Conservation (phyloP, 1,139 yeast genomes). For the Hemisphaericaspora xylofermentans region DNA sequence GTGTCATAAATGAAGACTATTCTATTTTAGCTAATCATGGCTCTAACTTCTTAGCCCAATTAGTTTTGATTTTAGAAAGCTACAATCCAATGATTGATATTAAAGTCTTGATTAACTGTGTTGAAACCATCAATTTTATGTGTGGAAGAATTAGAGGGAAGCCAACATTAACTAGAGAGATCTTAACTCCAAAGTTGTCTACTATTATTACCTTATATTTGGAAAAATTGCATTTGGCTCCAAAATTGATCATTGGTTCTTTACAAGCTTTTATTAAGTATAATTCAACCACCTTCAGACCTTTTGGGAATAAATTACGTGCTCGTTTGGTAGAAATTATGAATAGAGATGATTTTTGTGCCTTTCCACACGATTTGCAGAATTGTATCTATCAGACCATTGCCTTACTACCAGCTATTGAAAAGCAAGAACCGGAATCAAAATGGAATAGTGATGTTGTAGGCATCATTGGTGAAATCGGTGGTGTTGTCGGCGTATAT, state of each 20-base stretch:
- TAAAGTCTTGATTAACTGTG: constrained; percentile 47
- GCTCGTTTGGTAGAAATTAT: constrained; percentile 41
- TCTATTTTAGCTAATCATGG: constrained; percentile 61
- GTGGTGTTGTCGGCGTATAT: constrained; percentile 53
- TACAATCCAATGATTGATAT: constrained; percentile 41
- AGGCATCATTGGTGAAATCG: constrained; percentile 44
- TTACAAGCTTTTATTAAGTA: constrained; percentile 49
- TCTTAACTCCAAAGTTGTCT: constrained; percentile 77
- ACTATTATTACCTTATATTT: constrained; percentile 57
- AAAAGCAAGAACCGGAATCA: constrained; percentile 50
- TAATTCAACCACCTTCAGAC: constrained; percentile 81
- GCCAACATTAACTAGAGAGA: constrained; percentile 80
- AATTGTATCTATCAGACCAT: constrained; percentile 46
- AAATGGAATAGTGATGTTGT: constrained; percentile 48
- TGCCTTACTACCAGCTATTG: constrained; percentile 58
- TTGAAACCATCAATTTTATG: constrained; percentile 48
- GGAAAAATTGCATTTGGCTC: constrained; percentile 39
- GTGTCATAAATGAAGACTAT: constrained; percentile 53
- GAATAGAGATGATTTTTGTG: constrained; percentile 24
- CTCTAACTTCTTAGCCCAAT: constrained; percentile 49
- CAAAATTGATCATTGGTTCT: constrained; percentile 46
- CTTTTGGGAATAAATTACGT: constrained; percentile 65
- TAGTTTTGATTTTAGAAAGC: constrained; percentile 58
- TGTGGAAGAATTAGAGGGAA: constrained; percentile 69
- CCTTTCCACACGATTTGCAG: constrained; percentile 40